Conservation (phyloP, 306 rosid genomes). For the Prunus mira region DNA sequence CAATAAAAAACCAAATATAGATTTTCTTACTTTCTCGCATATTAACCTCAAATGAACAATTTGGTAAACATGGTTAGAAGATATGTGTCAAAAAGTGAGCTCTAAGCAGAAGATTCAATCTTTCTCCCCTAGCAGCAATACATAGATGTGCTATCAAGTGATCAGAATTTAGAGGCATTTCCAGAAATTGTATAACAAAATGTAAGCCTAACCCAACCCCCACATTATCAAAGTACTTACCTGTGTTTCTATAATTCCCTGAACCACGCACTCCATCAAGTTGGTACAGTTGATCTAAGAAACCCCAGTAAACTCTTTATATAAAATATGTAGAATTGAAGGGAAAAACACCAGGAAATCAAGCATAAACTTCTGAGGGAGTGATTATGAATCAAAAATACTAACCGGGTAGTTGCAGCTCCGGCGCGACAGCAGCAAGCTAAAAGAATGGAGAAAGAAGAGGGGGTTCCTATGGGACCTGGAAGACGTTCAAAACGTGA, state of each 20-base stretch:
- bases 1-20: not conserved
- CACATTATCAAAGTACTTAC: constrained; percentile 25
- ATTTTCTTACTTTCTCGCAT: not conserved
- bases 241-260: constrained; percentile 91
- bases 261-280: constrained; percentile 88
- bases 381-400: not conserved
- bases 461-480: not conserved
- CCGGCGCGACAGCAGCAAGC: not conserved
- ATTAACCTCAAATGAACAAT: not conserved
- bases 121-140: not conserved
- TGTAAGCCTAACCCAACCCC: not conserved
- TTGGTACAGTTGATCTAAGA: not conserved
- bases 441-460: not conserved
- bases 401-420: not conserved
- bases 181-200: not conserved
- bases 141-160: too few species aligned
- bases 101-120: not conserved
- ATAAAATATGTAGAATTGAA: not conserved
- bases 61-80: not conserved
- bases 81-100: not conserved
- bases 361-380: not conserved
- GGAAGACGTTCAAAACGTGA: not conserved
- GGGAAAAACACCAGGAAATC: not conserved
- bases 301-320: not conserved
- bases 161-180: not conserved